Evolutionary conservation across 2,329 filamentous ascomycete genomes (phyloP), one percentile per base, ranked within the genome.

Genomic region (Blastomyces silverae): DNA sequence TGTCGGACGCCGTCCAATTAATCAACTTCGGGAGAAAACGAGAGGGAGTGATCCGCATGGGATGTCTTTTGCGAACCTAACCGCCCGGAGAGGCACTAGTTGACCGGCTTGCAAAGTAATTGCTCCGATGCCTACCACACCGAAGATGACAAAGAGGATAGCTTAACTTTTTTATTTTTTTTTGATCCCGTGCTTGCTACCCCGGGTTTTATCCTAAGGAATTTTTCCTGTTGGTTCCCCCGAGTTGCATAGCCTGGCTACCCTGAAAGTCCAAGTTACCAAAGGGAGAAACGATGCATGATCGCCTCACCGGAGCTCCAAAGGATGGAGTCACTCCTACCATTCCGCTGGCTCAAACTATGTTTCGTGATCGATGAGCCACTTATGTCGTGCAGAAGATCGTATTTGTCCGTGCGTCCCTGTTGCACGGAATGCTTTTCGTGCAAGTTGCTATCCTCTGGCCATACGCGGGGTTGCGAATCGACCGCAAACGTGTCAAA

Each of bases 371-470:
- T 31, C 15, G n/a, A 28, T 55, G 28, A 20, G 56, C 20, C 37
- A 58, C 31, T 59, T 34, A 44, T 44, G 31, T 57, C 55, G n/a
- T 57, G 55, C 55, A 39, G 55, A 6, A 39, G 55, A 44, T 59
- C 37, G 11, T 59, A 53, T 53, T 25, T 50, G 48, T 17, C 25
- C 50, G 50, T 53, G 25, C 50, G 13, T 10, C n/a, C 48, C 48
- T 10, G 48, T 50, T 50, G 20, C n/a, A 25, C 2, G n/a, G 48
- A 50, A 50, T 11, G 7, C 7, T 25, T 11, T 25, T 8, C 44
- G 2, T 50, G n/a, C n/a, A 22, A 0, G 2, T 11, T 3, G 8
- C 46, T 13, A 50, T 22, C 10, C n/a, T 22, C 20, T 3, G 20
- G 48, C 48, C 48, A 48, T n/a, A 50, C 20, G n/a, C 2, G 22